phyloP scores from a whole-genome alignment of 1,139 yeast species.

The Groenewaldozyma sp. region DNA sequence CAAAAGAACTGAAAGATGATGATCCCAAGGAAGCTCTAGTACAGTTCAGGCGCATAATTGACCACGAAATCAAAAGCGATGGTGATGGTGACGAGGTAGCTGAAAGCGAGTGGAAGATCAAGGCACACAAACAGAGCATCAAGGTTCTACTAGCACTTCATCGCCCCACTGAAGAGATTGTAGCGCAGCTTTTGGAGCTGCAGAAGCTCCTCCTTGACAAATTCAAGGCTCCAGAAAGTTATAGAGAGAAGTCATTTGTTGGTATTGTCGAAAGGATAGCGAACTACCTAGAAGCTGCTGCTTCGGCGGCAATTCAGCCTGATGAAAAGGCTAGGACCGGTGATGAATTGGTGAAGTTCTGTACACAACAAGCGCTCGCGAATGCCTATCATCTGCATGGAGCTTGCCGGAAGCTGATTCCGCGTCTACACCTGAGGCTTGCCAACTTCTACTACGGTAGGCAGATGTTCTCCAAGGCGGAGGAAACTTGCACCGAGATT shows the following conservation, averaged over 20 bases:
- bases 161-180: slow-evolving; percentile 27
- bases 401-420: slow-evolving; percentile 36
- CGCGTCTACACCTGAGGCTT: slow-evolving; percentile 45
- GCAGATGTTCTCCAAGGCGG: slow-evolving; percentile 33
- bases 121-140: slow-evolving; percentile 55
- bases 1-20: slow-evolving; percentile 49
- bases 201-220: slow-evolving; percentile 17
- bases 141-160: slow-evolving; percentile 41
- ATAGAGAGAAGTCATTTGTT: slow-evolving; percentile 44
- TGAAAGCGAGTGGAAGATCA: slow-evolving; percentile 35
- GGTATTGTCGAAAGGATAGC: slow-evolving; percentile 29
- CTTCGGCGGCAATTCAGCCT: slow-evolving; percentile 22
- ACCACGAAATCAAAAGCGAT: too few species aligned
- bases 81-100: too few species aligned
- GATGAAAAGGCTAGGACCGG: slow-evolving; percentile 33
- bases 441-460: slow-evolving; percentile 39
- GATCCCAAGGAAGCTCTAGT: slow-evolving; percentile 40
- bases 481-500: slow-evolving; percentile 34
- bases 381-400: too few species aligned
- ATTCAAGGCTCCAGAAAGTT: slow-evolving; percentile 30
- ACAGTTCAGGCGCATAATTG: slow-evolving; percentile 34
- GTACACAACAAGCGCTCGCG: too few species aligned
- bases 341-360: too few species aligned
- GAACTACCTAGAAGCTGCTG: slow-evolving; percentile 24
- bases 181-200: slow-evolving; percentile 27